phyloP scores from a whole-genome alignment of 306 rosid genomes.

The Quercus cerris region DNA sequence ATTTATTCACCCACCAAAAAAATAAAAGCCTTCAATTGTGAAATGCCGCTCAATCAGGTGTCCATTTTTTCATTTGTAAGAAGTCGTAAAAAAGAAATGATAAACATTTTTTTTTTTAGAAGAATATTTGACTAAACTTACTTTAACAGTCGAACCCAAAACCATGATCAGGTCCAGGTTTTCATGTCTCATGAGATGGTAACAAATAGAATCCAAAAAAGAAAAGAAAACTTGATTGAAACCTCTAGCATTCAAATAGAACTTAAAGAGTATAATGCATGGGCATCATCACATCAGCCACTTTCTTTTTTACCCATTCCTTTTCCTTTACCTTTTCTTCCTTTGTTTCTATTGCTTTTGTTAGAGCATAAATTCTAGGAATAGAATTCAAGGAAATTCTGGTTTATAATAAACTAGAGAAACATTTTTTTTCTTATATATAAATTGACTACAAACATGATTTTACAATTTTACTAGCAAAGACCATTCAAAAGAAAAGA shows the following conservation, averaged over 20 bases:
- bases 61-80: no score
- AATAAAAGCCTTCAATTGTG: no score
- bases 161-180: no score
- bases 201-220: background rate
- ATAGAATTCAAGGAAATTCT: background rate
- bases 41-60: no score
- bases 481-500: conserved; percentile 26
- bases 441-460: conserved; percentile 60
- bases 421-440: conserved; percentile 19
- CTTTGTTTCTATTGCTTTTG: conserved; percentile 1
- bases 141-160: no score
- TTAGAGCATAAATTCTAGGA: conserved; percentile 9
- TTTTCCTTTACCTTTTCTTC: conserved; percentile 3
- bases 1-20: no score
- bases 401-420: conserved; percentile 22
- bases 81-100: no score
- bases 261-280: background rate
- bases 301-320: background rate
- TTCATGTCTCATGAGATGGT: no score
- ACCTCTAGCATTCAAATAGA: conserved; percentile 1
- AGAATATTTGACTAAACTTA: no score
- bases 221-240: background rate
- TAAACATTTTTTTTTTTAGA: no score
- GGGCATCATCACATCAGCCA: conserved; percentile 9
- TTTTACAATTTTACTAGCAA: conserved; percentile 58